Evolutionary conservation across 2,329 filamentous ascomycete genomes (phyloP).

Genomic region (Metarhizium anisopliae): DNA sequence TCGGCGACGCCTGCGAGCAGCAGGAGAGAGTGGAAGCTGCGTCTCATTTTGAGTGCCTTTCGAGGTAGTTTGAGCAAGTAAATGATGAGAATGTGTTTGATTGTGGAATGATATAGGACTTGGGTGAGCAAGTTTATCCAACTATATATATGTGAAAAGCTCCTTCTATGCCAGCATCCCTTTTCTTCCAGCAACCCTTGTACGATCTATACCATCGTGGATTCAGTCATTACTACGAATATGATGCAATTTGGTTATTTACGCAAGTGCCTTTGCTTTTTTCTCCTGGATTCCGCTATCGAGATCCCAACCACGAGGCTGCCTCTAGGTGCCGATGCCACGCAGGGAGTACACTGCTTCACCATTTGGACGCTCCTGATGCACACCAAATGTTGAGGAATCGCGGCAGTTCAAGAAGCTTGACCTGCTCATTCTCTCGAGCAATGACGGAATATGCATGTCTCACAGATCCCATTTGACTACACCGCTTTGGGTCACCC

Average conservation of each 20-base stretch:
- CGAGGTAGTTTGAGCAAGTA: too few relatives aligned
- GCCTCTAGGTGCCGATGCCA: neutral
- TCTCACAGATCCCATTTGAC: neutral
- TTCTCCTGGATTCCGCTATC: neutral
- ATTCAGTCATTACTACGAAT: neutral
- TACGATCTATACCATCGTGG: neutral
- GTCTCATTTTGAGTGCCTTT: too few relatives aligned
- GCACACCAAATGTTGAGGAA: neutral
- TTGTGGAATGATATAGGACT: neutral
- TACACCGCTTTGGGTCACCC: neutral
- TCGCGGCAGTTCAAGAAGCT: too few relatives aligned
- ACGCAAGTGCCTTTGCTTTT: neutral
- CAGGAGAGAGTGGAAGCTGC: neutral
- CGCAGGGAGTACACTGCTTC: neutral
- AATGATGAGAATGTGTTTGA: too few relatives aligned
- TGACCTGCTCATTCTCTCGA: neutral
- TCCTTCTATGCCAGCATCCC: neutral
- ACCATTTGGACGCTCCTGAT: neutral
- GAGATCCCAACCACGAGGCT: neutral
- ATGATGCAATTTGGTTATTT: neutral
- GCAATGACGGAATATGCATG: constrained; percentile 1
- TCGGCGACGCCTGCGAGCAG: neutral
- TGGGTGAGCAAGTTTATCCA: neutral
- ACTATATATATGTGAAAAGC: neutral
- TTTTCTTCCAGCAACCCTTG: neutral